Conservation (phyloP, 225 moss, liverwort and hornwort species). For the Pseudisothecium myosuroides region DNA sequence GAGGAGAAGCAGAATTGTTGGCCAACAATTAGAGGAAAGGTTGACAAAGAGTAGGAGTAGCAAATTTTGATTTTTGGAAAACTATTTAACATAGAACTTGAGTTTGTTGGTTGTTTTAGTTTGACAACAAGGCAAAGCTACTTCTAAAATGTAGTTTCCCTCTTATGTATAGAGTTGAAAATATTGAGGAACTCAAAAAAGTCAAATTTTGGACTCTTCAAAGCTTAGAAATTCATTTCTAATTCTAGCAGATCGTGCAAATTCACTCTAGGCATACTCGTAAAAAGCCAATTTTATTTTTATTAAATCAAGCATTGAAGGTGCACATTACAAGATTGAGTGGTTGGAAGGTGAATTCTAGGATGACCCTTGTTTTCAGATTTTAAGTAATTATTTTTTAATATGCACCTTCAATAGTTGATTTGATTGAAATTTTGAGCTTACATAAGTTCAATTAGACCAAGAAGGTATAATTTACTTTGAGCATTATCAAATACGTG, state of each 20-base stretch:
- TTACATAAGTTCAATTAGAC: not conserved
- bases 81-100: not conserved
- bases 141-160: not conserved
- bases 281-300: not conserved
- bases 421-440: not conserved
- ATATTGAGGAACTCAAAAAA: rapidly evolving
- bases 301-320: too few relatives aligned
- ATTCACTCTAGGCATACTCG: rapidly evolving
- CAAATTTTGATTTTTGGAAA: rapidly evolving
- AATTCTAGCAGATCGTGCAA: rapidly evolving
- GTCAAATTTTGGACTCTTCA: too few relatives aligned
- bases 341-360: rapidly evolving
- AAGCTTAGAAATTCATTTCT: not conserved
- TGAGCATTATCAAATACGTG: too few relatives aligned
- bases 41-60: not conserved
- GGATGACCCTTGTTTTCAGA: rapidly evolving
- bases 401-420: not conserved
- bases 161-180: not conserved
- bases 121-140: not conserved
- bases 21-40: too few relatives aligned
- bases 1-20: too few relatives aligned
- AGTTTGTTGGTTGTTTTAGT: not conserved
- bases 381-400: not conserved
- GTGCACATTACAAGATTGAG: not conserved
- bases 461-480: not conserved